Evolutionary conservation across 116 monocot species (phyloP).

Genomic region (Phalaenopsis hybrid): DNA sequence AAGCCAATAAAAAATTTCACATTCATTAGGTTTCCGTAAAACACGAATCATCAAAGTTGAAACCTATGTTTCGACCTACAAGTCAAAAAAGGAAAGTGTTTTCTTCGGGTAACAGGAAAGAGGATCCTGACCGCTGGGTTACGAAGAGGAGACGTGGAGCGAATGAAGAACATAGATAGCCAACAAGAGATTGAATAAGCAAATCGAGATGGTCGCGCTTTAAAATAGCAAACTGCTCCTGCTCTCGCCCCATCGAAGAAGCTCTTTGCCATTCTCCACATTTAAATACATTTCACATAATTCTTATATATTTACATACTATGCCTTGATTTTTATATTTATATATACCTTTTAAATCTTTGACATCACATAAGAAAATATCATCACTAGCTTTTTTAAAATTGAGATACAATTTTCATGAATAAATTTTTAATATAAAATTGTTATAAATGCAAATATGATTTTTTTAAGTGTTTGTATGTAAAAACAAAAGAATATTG

Average conservation of each 20-base stretch:
- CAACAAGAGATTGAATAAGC: slow-evolving; percentile 56
- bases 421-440: no score
- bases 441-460: no score
- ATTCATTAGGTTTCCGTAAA: not conserved
- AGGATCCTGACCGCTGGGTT: not conserved
- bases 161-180: slow-evolving; percentile 37
- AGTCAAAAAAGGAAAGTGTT: not conserved
- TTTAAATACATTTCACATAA: no score
- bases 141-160: slow-evolving; percentile 14
- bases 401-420: no score
- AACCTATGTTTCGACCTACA: not conserved
- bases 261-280: slow-evolving; percentile 28
- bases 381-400: no score
- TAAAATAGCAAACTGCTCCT: slow-evolving; percentile 33
- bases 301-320: no score
- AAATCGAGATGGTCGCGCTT: slow-evolving; percentile 42
- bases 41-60: not conserved
- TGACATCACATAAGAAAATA: no score
- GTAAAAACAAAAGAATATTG: no score
- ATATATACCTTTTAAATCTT: no score
- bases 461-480: no score
- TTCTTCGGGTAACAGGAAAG: not conserved
- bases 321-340: no score
- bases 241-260: slow-evolving; percentile 6
- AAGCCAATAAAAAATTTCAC: not conserved